phyloP scores from a whole-genome alignment of 805 yeast genomes.

The Saccharomycopsis selenospora region DNA sequence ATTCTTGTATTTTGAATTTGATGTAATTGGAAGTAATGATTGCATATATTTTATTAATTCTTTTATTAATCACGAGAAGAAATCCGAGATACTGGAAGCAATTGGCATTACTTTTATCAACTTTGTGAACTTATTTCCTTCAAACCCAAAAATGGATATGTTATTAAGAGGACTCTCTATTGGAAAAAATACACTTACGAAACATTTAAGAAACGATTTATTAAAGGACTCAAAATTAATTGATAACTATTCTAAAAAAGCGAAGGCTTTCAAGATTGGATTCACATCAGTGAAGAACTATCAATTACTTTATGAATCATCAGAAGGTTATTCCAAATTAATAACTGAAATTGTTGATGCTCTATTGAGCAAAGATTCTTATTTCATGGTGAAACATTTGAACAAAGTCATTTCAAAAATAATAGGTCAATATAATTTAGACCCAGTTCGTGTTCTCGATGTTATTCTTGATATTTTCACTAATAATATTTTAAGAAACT shows the following conservation, averaged over 20 bases:
- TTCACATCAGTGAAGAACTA: conserved; percentile 39
- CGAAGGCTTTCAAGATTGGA: conserved; percentile 3
- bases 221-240: conserved; percentile 4
- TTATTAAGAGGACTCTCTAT: conserved; percentile 4
- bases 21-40: neutral
- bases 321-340: conserved; percentile 70
- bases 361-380: conserved; percentile 34
- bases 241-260: conserved; percentile 6
- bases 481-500: conserved; percentile 36
- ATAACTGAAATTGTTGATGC: conserved; percentile 41
- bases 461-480: conserved; percentile 48
- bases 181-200: neutral
- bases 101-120: conserved; percentile 11
- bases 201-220: conserved; percentile 11
- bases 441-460: conserved; percentile 64
- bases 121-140: conserved; percentile 18
- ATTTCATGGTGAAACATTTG: conserved; percentile 37
- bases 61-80: neutral
- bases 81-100: neutral
- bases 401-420: conserved; percentile 44
- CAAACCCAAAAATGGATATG: conserved; percentile 4
- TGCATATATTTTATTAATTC: neutral
- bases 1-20: neutral
- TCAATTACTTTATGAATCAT: conserved; percentile 64
- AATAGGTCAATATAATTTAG: conserved; percentile 71